phyloP scores from a whole-genome alignment of 768 basidiomycete species.

The Leccinum subtestaceum region DNA sequence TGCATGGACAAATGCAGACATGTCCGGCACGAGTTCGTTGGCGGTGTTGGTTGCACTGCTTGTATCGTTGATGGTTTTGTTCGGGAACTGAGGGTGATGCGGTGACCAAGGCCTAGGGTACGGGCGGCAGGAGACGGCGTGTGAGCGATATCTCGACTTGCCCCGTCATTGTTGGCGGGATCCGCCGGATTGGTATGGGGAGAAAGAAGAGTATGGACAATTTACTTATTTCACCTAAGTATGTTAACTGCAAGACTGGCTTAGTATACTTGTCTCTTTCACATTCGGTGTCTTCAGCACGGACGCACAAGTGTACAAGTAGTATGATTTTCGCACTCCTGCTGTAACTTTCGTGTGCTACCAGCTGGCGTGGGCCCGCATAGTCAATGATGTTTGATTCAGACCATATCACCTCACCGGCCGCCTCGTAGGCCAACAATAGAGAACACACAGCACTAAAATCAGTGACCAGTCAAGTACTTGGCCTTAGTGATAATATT shows the following conservation, averaged over 20 bases:
- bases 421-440: background rate
- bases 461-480: too few relatives aligned
- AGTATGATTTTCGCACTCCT: background rate
- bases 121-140: background rate
- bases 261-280: background rate
- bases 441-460: too few relatives aligned
- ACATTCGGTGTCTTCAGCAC: background rate
- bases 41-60: slow-evolving; percentile 9
- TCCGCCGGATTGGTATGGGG: background rate
- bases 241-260: background rate
- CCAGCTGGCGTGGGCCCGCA: too few relatives aligned
- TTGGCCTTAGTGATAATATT: background rate
- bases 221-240: background rate
- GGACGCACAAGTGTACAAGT: background rate
- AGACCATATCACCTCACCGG: background rate
- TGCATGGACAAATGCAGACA: slow-evolving; percentile 6
- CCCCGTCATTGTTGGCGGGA: background rate
- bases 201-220: background rate
- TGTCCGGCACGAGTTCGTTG: slow-evolving; percentile 7
- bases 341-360: background rate
- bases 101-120: background rate
- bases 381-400: background rate
- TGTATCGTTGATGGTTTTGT: slow-evolving; percentile 12
- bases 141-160: background rate
- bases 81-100: slow-evolving; percentile 9